phyloP scores from a whole-genome alignment of 768 basidiomycete species.

The Mycena sanguinolenta region DNA sequence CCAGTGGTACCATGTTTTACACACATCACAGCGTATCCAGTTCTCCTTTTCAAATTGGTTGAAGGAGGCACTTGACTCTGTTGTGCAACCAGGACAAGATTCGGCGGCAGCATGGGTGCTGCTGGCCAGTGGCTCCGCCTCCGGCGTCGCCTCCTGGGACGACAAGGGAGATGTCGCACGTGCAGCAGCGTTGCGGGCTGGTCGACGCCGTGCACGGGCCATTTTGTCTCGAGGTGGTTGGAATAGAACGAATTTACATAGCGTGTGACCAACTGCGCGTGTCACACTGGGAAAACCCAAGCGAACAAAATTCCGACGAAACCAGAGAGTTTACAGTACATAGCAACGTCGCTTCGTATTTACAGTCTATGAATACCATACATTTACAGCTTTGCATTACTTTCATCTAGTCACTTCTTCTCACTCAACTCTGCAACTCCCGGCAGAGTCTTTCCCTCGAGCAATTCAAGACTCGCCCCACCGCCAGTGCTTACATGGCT shows the following conservation, averaged over 20 bases:
- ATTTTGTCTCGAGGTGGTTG: conserved; percentile 18
- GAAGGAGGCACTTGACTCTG: conserved; percentile 46
- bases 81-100: conserved; percentile 67
- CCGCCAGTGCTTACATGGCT: conserved; percentile 98
- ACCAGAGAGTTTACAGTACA: not conserved
- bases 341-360: no score
- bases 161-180: conserved; percentile 30
- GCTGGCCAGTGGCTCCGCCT: conserved; percentile 4
- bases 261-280: not conserved
- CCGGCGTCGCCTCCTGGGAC: conserved; percentile 26
- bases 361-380: not conserved
- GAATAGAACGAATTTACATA: not conserved
- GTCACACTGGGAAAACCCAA: no score
- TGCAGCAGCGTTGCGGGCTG: conserved; percentile 20
- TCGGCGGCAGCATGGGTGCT: conserved; percentile 36
- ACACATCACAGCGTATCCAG: conserved; percentile 88
- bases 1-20: conserved; percentile 90
- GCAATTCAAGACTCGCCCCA: conserved; percentile 92
- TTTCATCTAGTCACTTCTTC: conserved; percentile 70
- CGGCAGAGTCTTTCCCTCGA: conserved; percentile 97
- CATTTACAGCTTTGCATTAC: conserved; percentile 30
- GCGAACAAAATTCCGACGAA: no score
- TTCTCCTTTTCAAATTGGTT: conserved; percentile 70
- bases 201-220: conserved; percentile 31
- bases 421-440: conserved; percentile 93